A percentile compares a stretch with the other conserved stretches of the same genome.
Evolutionary conservation across 2,329 filamentous ascomycete species (phyloP).

Genomic region (Waltergamsia citrina): DNA sequence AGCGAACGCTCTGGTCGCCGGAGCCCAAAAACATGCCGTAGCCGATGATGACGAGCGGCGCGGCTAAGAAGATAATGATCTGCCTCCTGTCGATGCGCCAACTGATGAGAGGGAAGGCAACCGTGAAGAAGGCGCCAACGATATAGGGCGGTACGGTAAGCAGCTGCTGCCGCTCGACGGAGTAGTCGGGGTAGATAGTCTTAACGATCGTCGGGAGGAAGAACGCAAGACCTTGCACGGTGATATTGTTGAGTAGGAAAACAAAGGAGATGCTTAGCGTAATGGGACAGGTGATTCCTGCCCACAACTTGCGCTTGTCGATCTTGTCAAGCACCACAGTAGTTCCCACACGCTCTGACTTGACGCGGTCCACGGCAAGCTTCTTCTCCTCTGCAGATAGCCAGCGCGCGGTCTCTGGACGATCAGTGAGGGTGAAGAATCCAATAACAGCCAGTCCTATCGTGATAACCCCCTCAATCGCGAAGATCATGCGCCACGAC

Average conservation of each 20-base stretch:
- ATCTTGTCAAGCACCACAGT: conserved; percentile 56
- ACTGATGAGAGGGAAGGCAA: conserved; percentile 51
- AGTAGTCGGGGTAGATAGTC: conserved; percentile 52
- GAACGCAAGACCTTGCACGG: conserved; percentile 61
- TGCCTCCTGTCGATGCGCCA: conserved; percentile 51
- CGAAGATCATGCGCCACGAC: conserved; percentile 61
- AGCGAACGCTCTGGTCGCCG: conserved; percentile 41
- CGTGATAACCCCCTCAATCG: conserved; percentile 56
- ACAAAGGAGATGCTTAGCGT: conserved; percentile 46
- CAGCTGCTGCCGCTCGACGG: conserved; percentile 54
- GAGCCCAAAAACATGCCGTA: conserved; percentile 63
- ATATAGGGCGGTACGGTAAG: conserved; percentile 63
- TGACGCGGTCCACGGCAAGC: conserved; percentile 56
- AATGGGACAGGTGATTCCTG: conserved; percentile 55
- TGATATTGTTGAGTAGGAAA: conserved; percentile 59
- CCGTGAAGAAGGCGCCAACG: conserved; percentile 57
- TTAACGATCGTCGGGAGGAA: conserved; percentile 60
- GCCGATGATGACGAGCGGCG: conserved; percentile 57
- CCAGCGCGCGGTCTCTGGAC: conserved; percentile 59
- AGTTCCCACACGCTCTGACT: conserved; percentile 55
- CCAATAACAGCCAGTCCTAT: conserved; percentile 44
- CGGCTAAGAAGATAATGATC: conserved; percentile 49
- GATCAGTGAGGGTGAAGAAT: conserved; percentile 58
- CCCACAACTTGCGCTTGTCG: conserved; percentile 45
- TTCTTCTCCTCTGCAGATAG: conserved; percentile 56